Evolutionary conservation across 352 stramenopile genomes (phyloP).

Genomic region (Elongisporangium undulatum): DNA sequence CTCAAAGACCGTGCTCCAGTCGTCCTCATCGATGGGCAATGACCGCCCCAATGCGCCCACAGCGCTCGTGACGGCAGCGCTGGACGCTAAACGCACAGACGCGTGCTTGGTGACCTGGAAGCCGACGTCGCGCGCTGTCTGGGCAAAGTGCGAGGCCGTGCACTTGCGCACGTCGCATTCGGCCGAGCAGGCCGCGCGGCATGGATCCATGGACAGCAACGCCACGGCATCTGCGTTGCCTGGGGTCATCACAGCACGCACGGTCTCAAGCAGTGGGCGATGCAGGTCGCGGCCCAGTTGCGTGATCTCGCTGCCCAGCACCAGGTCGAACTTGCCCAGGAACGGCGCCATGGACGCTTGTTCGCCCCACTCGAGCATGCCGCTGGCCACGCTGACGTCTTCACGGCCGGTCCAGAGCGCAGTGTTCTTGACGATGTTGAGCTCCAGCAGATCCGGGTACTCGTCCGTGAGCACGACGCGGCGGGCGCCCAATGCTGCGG

Average conservation of each 20-base stretch:
- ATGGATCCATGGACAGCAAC: conserved; percentile 56
- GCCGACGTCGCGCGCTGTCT: conserved; percentile 22
- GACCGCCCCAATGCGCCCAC: conserved; percentile 35
- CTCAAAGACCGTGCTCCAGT: conserved; percentile 52
- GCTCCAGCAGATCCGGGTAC: conserved; percentile 42
- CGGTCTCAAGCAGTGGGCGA: conserved; percentile 32
- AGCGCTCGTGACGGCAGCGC: conserved; percentile 19
- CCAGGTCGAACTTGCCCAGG: conserved; percentile 33
- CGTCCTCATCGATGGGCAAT: conserved; percentile 43
- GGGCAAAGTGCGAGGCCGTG: conserved; percentile 49
- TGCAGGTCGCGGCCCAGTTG: conserved; percentile 43
- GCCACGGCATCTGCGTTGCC: conserved; percentile 17
- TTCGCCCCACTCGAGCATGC: conserved; percentile 31
- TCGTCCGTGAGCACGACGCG: conserved; percentile 43
- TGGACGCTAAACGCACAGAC: conserved; percentile 25
- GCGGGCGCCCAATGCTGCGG: conserved; percentile 28
- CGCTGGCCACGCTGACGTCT: conserved; percentile 9
- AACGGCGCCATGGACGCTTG: conserved; percentile 24
- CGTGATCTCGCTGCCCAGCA: conserved; percentile 62
- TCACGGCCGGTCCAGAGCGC: conserved; percentile 16
- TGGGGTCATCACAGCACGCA: conserved; percentile 25
- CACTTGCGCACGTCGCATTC: conserved; percentile 42
- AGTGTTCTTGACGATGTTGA: conserved; percentile 35
- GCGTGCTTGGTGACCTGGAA: conserved; percentile 36
- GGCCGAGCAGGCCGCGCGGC: conserved; percentile 25